Evolutionary conservation across 345 rosid species (phyloP), one percentile per base, ranked within the genome.

Genomic region (Eucalyptus pauciflora): DNA sequence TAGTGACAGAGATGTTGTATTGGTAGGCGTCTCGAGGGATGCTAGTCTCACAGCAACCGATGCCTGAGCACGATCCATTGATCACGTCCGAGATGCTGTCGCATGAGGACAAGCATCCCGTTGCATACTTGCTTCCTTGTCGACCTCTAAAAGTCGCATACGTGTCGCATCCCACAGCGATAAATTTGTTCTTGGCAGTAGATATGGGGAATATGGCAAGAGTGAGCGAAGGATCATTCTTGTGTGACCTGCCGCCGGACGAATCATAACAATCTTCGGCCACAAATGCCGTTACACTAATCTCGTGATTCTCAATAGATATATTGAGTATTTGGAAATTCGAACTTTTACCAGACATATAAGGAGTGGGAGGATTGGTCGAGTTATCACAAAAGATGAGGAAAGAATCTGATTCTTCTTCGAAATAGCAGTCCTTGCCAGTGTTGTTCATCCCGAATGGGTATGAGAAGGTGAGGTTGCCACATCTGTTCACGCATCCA

Each of bases 261-360:
- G 31, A 60, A 27, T 5, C 3, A 60, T 60, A 60, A 27, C 67
- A 60, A 60, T 58, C 67, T 60, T 2, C 3, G 15, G 67, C 64
- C 1, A 58, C n/a, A 25, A 58, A 3, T 4, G 5, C 5, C 4
- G 4, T 11, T 58, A 29, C 2, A 56, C 31, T 27, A 27, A 60
- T 60, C 67, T 60, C 67, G 15, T 27, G 31, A 27, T 60, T 60
- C 67, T 60, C 67, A 2, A 27, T 0, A 60, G 67, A 87, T 16
- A 71, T 69, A 18, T 3, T 6, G 10, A 2, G 48, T 31, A 69
- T 13, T 1, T 10, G 33, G 8, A 87, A 0, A 87, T 60, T 58
- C 22, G 37, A 11, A 7, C 1, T 1, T 20, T 3, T 49, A 27
- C 0, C 9, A 7, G 0, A 1, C 27, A 33, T 48, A 33, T 87